phyloP scores from a whole-genome alignment of 1,284 basidiomycete species.

The Leccinum laetum region DNA sequence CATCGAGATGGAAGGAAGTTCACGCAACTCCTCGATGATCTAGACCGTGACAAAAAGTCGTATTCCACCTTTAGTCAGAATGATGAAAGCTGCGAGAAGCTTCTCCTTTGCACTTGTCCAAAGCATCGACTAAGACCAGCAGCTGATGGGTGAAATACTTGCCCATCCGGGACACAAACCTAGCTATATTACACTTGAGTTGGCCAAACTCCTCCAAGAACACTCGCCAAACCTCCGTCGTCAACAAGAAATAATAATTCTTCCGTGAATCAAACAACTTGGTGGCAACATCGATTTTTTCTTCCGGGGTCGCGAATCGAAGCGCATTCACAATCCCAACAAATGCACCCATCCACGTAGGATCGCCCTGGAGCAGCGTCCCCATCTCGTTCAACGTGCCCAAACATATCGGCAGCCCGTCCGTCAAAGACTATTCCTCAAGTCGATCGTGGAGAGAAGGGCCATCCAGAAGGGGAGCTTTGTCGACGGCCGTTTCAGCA shows the following conservation, averaged over 20 bases:
- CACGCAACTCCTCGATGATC: conserved; percentile 2
- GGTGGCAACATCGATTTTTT: conserved; percentile 6
- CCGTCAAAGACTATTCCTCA: conserved; percentile 8
- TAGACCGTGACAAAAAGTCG: conserved; percentile 13
- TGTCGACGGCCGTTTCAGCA: not conserved
- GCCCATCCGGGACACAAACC: not conserved
- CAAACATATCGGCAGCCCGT: conserved; percentile 1
- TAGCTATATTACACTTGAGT: not conserved
- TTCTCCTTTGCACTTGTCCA: conserved; percentile 11
- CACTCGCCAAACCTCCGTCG: conserved; percentile 12
- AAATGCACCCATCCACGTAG: not conserved
- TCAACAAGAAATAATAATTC: conserved; percentile 9
- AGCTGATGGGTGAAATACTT: not conserved
- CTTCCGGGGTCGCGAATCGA: not conserved
- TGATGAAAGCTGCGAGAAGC: conserved; percentile 4
- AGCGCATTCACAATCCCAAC: not conserved
- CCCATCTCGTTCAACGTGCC: conserved; percentile 9
- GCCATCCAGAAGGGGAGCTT: not conserved
- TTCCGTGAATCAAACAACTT: conserved; percentile 11
- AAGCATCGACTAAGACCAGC: conserved; percentile 9
- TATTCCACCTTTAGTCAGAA: not conserved
- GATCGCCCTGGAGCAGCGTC: conserved; percentile 4
- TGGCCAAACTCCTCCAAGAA: not conserved
- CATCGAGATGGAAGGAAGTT: conserved; percentile 5
- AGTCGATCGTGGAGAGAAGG: conserved; percentile 9